Conservation (phyloP, 179 eudicot species). For the Beta lomatogona region DNA sequence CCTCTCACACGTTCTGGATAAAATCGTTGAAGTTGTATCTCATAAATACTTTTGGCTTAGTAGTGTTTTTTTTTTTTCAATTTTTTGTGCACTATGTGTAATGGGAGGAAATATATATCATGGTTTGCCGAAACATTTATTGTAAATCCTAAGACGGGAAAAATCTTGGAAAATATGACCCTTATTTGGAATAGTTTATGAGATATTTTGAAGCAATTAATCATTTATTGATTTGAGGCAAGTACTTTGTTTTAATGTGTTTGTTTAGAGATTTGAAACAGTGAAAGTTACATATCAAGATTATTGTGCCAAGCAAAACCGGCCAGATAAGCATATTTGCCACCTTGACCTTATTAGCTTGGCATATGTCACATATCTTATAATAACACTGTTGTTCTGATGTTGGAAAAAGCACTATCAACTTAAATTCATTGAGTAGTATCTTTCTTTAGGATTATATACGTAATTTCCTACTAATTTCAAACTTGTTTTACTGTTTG, state of each 20-base stretch:
- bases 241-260: neutral
- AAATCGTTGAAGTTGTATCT: too few relatives aligned
- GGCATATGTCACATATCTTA: neutral
- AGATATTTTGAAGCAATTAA: neutral
- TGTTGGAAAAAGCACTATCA: slow-evolving; percentile 4
- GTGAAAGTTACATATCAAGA: neutral
- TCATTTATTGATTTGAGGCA: neutral
- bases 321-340: neutral
- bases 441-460: too few relatives aligned
- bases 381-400: neutral
- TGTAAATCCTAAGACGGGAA: too few relatives aligned
- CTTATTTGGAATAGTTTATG: neutral
- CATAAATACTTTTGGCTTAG: too few relatives aligned
- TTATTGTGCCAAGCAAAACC: neutral
- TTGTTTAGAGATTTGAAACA: neutral
- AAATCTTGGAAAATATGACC: neutral
- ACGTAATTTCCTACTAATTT: too few relatives aligned
- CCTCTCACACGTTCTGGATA: too few relatives aligned
- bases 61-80: too few relatives aligned
- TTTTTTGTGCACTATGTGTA: too few relatives aligned
- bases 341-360: neutral
- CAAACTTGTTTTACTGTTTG: too few relatives aligned
- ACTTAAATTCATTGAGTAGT: neutral
- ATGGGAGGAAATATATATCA: too few relatives aligned
- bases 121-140: too few relatives aligned